Evolutionary conservation across 2,329 filamentous ascomycete species (phyloP).

Genomic region (Akanthomyces lecanii): DNA sequence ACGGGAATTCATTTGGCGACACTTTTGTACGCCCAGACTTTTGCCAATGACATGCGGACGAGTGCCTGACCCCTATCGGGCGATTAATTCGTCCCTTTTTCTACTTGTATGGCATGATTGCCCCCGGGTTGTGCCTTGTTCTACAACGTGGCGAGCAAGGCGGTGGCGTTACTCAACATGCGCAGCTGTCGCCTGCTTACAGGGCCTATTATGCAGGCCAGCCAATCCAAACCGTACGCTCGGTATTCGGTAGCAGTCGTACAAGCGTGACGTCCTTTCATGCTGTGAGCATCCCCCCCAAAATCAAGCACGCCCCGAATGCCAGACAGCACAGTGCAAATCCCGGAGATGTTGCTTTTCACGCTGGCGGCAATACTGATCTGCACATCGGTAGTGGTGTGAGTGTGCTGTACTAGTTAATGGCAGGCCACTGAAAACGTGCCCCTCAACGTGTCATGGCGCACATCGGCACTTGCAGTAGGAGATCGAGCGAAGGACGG

Average conservation of each 20-base stretch:
- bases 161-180: conserved; percentile 7
- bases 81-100: background rate
- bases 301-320: background rate
- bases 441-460: conserved; percentile 8
- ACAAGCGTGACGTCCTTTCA: background rate
- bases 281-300: background rate
- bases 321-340: conserved; percentile 1
- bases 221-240: background rate
- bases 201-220: background rate
- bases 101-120: too few relatives aligned
- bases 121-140: background rate
- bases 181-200: background rate
- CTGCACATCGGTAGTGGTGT: conserved; percentile 2
- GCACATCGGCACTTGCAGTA: conserved; percentile 14
- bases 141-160: background rate
- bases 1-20: background rate
- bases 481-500: conserved; percentile 5
- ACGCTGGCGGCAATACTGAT: background rate
- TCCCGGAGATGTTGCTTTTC: background rate
- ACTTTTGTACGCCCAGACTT: background rate
- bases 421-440: conserved; percentile 1
- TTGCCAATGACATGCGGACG: background rate
- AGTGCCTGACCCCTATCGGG: background rate
- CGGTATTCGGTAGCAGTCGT: conserved; percentile 8
- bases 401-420: background rate